Base-by-base conservation (phyloP, 257 asterid genomes). In the Ilex asprella region DNA sequence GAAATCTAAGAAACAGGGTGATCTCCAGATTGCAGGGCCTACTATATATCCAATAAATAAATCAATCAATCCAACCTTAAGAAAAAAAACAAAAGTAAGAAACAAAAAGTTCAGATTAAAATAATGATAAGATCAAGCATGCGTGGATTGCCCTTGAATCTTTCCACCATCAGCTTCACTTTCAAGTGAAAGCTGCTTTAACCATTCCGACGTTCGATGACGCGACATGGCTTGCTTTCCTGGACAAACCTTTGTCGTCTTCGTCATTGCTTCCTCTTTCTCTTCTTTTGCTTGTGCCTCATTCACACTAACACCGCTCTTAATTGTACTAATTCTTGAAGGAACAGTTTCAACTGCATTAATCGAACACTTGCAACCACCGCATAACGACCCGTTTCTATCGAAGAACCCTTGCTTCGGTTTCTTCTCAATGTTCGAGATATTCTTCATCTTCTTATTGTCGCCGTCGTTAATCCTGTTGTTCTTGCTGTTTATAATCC, bases 191-290 rank as follows among this genome's bases (percentile, higher is more conserved):
- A 91, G 95, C 70, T 91, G 98, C 72, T 79, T 88, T 64, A 91
- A 39, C 98, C 98, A 91, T 68, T 91, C 95, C 64, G 84, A 86
- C 75, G 98, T 91, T 59, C 98, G 85, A 67, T 67, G 80, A 65
- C 82, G 92, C 47, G 96, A 91, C 78, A 74, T 3, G 16, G 76
- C 31, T 10, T 81, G 88, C 50, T 77, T 86, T 73, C 73, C 71
- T 60, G 59, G 39, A 30, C 16, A 10, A 14, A 53, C 57, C 51
- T 14, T 31, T 65, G 59, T 27, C 54, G 54, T 64, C 61, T 16
- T 32, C n/a, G 16, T 58, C 30, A 21, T 21, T 21, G 27, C 27
- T 21, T 21, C 58, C 8, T 61, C 63, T 44, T 3, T 4, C 41
- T 65, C 71, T 10, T 75, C 76, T 35, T 35, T 46, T 7, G n/a